Percentiles rank a stretch among this genome's conserved stretches.
These are phyloP conservation scores for Kwoniella mangroviensis DNA, from an alignment of 768 basidiomycete species.

Conservation along the genomic window DNA sequence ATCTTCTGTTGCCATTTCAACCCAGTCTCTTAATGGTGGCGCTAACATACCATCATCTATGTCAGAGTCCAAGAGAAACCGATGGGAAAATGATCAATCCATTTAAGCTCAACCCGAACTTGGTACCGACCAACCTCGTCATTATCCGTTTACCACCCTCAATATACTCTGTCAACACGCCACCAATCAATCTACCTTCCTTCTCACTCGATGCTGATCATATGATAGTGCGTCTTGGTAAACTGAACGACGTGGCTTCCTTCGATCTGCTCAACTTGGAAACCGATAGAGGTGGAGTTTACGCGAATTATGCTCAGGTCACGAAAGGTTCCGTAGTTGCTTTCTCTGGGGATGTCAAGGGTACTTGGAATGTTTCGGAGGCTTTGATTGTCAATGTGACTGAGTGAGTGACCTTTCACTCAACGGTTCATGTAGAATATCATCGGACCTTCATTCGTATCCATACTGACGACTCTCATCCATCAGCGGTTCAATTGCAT, in stretches of 20 bases:
- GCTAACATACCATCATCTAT: background rate
- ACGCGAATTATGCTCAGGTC: conserved; percentile 42
- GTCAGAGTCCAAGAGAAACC: conserved; percentile 40
- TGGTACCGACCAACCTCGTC: conserved; percentile 39
- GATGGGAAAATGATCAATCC: conserved; percentile 48
- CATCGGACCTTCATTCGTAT: background rate
- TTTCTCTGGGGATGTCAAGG: conserved; percentile 40
- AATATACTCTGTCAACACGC: background rate
- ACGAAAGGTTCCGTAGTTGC: conserved; percentile 38
- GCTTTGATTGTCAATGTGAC: conserved; percentile 48
- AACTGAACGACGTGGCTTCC: conserved; percentile 35
- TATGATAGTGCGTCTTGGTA: conserved; percentile 49
- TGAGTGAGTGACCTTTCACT: conserved; percentile 38
- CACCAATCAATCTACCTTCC: conserved; percentile 25
- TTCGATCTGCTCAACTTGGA: conserved; percentile 38
- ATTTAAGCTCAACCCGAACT: conserved; percentile 40
- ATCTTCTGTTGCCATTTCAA: background rate
- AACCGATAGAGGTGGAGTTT: conserved; percentile 41
- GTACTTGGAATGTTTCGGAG: conserved; percentile 49
- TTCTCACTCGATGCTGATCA: conserved; percentile 39
- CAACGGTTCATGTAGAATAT: background rate
- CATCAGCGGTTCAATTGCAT: conserved; percentile 31
- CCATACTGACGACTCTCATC: background rate
- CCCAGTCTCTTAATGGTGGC: background rate
- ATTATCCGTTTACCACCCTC: conserved; percentile 48